Evolutionary conservation across 768 basidiomycete genomes (phyloP), one percentile per base, ranked within the genome.

Genomic region (Chiua virens): DNA sequence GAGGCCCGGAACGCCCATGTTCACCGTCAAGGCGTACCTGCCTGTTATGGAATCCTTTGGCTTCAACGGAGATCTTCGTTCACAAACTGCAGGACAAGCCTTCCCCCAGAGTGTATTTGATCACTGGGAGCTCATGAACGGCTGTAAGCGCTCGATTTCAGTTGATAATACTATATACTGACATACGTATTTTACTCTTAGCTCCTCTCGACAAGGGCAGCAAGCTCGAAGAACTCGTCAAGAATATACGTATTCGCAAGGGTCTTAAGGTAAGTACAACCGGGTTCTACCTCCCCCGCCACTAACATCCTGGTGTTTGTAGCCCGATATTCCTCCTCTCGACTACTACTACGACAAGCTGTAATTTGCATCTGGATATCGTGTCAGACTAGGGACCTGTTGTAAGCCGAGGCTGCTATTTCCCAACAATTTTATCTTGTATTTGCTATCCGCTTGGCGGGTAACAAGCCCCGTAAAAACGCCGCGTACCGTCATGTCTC

Each of bases 61-160:
- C 61, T 98, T 98, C 88, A 98, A 94, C 73, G 92, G 89, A 62
- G 94, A 91, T 64, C 86, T 99, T 49, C 89, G 96, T 59, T 83
- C 85, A 69, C 86, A 88, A 44, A 98, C 97, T 37, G 83, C 81
- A 67, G 97, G 97, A 45, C 96, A 99, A 78, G 97, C 97, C 58
- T 98, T 98, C 92, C 95, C 97, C 44, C 97, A 98, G 74, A 70
- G 76, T 65, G 94, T 95, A 66, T 89, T 96, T 66, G 94, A 95
- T 66, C 92, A 94, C 71, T 93, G 91, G 89, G 87, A 92, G 65
- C 54, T 85, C 56, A 90, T 93, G 88, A 75, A 71, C 60, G 90
- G 91, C 67, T 79, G 87, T 88, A 65, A 71, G 87, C 75, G 18
- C n/a, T 43, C 35, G 11, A 36, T 35, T 45, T 4, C 14, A 45